Percentiles rank a stretch among this genome's conserved stretches.
phyloP scores from a whole-genome alignment of 1,139 yeast species.

The Candida sp. region DNA sequence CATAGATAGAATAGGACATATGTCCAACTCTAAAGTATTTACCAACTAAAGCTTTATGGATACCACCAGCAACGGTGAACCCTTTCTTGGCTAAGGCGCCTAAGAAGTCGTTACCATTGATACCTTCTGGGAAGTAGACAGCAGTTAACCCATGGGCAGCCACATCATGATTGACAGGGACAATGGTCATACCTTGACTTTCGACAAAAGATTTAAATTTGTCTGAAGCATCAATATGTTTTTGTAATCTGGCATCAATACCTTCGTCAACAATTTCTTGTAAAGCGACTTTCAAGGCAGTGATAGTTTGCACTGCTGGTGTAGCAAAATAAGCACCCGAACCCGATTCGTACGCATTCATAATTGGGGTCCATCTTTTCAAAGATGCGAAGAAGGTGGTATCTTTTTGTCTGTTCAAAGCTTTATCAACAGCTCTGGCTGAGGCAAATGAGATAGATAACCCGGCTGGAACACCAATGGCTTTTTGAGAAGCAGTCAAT shows the following conservation, averaged over 20 bases:
- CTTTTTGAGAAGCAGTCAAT: conserved; percentile 93
- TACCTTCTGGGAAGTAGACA: conserved; percentile 75
- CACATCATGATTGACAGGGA: conserved; percentile 56
- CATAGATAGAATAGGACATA: conserved; percentile 67
- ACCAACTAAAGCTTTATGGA: conserved; percentile 75
- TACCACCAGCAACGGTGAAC: conserved; percentile 88
- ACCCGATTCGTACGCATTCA: conserved; percentile 84
- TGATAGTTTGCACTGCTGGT: conserved; percentile 85
- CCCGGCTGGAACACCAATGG: conserved; percentile 94
- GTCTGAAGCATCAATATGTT: conserved; percentile 61
- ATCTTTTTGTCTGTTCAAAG: conserved; percentile 52
- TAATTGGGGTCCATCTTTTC: conserved; percentile 85
- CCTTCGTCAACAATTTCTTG: conserved; percentile 63
- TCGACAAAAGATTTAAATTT: conserved; percentile 58
- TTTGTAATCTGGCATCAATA: conserved; percentile 59
- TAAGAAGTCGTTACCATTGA: conserved; percentile 64
- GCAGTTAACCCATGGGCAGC: conserved; percentile 92
- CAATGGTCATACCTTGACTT: conserved; percentile 62
- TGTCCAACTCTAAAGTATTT: conserved; percentile 94
- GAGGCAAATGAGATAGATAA: conserved; percentile 76
- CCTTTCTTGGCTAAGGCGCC: conserved; percentile 57
- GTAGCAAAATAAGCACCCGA: conserved; percentile 89
- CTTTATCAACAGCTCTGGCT: conserved; percentile 66
- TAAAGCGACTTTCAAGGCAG: conserved; percentile 76
- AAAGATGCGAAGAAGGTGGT: conserved; percentile 72